Percentiles rank a stretch among this genome's conserved stretches.
Conservation (phyloP, 78 protist genomes). For the Diacronema lutheri region DNA sequence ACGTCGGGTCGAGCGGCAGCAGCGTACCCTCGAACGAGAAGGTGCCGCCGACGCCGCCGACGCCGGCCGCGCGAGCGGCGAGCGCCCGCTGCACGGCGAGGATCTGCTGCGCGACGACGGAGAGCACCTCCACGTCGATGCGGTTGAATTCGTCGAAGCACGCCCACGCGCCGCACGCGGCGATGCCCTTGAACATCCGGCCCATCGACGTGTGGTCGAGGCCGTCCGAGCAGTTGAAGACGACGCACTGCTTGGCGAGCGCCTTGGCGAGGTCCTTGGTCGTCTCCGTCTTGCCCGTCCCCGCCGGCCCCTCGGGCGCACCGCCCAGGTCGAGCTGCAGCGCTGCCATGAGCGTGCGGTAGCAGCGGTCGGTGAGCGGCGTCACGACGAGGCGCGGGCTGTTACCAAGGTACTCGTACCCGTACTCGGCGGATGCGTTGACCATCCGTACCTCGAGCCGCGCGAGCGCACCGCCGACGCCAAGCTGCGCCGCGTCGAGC, state of each 20-base stretch:
- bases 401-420: slow-evolving; percentile 82
- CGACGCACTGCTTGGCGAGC: too few species aligned
- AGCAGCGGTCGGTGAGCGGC: too few species aligned
- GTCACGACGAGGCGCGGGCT: slow-evolving; percentile 72
- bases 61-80: background rate
- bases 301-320: too few species aligned
- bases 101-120: slow-evolving; percentile 76
- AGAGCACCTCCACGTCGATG: too few species aligned
- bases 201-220: slow-evolving; percentile 60
- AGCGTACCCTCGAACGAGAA: slow-evolving; percentile 49
- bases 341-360: slow-evolving; percentile 80
- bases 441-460: slow-evolving; percentile 29
- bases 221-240: too few species aligned
- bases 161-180: slow-evolving; percentile 64
- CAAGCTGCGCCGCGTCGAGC: too few species aligned
- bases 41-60: too few species aligned
- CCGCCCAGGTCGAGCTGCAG: slow-evolving; percentile 74
- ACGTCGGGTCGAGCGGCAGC: slow-evolving; percentile 31
- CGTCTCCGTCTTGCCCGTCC: too few species aligned
- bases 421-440: slow-evolving; percentile 52
- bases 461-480: too few species aligned
- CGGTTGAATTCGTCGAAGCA: too few species aligned
- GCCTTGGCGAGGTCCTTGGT: too few species aligned
- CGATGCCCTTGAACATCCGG: slow-evolving; percentile 70
- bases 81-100: slow-evolving; percentile 48